phyloP scores from a whole-genome alignment of 2,329 filamentous ascomycete species.

The Trichoderma brevicompactum region DNA sequence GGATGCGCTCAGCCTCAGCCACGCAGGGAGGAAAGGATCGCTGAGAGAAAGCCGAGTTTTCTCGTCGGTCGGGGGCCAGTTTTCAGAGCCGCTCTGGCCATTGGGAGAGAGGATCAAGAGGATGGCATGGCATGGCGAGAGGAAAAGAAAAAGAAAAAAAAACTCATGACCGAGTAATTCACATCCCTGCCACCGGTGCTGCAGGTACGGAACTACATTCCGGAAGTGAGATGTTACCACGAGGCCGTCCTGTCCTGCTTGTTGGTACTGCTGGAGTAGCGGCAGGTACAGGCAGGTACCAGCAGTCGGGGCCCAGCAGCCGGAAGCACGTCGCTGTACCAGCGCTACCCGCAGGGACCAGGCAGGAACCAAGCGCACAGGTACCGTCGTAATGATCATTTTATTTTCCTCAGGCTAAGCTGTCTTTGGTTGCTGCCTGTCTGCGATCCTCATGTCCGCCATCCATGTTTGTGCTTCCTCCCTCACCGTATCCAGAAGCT shows the following conservation, averaged over 20 bases:
- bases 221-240: slow-evolving; percentile 22
- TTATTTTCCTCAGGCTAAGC: slow-evolving; percentile 20
- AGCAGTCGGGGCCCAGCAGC: background rate
- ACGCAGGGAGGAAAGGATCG: background rate
- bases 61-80: background rate
- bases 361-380: background rate
- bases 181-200: slow-evolving; percentile 17
- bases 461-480: slow-evolving; percentile 6
- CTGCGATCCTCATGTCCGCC: slow-evolving; percentile 7
- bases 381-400: slow-evolving; percentile 13
- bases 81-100: background rate
- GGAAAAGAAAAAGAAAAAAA: background rate
- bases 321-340: background rate
- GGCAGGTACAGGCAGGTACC: slow-evolving; percentile 4
- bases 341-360: background rate
- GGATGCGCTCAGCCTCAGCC: background rate
- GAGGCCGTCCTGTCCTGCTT: background rate
- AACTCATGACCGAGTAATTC: slow-evolving; percentile 6
- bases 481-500: slow-evolving; percentile 15
- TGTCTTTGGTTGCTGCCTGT: slow-evolving; percentile 21
- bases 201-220: slow-evolving; percentile 26
- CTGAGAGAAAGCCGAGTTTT: background rate
- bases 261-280: background rate
- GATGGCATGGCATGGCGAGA: background rate
- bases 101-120: background rate